Conservation (phyloP, 83 land plant genomes). For the Diphasiastrum complanatum region DNA sequence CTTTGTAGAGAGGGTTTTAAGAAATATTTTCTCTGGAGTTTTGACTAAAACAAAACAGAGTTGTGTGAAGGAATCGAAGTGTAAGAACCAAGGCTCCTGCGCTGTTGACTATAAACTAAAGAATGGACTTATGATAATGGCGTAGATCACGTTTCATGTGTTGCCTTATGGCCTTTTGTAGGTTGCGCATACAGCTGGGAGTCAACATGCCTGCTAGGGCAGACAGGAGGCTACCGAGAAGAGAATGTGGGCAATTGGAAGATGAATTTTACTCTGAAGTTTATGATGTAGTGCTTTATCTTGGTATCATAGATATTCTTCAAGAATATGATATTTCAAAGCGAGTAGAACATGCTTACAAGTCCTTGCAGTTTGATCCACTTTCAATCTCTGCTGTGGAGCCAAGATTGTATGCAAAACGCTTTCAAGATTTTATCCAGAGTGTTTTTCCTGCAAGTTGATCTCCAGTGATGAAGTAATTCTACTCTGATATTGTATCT, state of each 20-base stretch:
- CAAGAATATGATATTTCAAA: constrained; percentile 74
- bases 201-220: constrained; percentile 86
- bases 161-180: no score
- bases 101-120: no score
- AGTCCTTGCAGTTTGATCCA: constrained; percentile 69
- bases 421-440: constrained; percentile 65
- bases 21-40: no score
- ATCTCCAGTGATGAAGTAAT: no score
- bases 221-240: constrained; percentile 31
- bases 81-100: no score
- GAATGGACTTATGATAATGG: no score
- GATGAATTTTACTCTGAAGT: constrained; percentile 46
- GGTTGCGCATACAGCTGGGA: constrained; percentile 54
- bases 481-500: no score
- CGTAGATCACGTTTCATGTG: no score
- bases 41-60: no score
- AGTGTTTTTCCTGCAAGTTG: constrained; percentile 45
- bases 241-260: constrained; percentile 30
- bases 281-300: constrained; percentile 64
- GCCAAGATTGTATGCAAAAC: constrained; percentile 57
- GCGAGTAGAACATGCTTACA: constrained; percentile 80
- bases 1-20: no score
- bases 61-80: no score
- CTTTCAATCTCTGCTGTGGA: constrained; percentile 81
- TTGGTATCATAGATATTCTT: constrained; percentile 78